A percentile compares a stretch with the other conserved stretches of the same genome.
Conservation (phyloP, 805 yeast genomes). For the Clavispora asparagi region DNA sequence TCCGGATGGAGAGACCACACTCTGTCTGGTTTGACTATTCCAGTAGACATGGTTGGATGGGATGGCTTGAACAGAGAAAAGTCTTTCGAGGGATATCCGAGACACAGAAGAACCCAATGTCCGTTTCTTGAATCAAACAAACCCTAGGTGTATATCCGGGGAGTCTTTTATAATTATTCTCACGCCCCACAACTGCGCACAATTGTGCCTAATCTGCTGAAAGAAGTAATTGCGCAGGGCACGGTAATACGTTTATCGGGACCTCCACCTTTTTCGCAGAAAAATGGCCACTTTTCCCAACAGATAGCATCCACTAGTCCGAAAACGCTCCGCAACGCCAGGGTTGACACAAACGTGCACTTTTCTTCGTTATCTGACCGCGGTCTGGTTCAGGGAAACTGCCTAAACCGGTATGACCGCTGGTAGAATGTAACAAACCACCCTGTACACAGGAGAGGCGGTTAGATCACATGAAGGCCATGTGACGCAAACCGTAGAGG, state of each 20-base stretch:
- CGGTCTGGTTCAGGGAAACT: neutral
- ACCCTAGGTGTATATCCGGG: neutral
- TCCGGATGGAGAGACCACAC: conserved; percentile 33
- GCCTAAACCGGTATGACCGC: neutral
- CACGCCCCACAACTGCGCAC: neutral
- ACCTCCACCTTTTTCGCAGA: neutral
- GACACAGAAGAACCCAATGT: neutral
- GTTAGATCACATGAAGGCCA: neutral
- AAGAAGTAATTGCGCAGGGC: neutral
- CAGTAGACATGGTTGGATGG: conserved; percentile 1
- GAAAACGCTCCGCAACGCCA: neutral
- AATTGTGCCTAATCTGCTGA: neutral
- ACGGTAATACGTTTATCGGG: neutral
- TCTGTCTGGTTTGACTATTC: conserved; percentile 10
- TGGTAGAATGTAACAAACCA: too few species aligned
- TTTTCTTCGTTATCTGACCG: neutral
- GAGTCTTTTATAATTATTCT: neutral
- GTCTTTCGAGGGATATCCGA: neutral
- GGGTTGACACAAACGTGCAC: neutral
- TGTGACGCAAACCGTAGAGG: neutral
- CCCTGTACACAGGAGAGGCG: neutral
- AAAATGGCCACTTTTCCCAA: neutral
- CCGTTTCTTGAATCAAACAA: neutral
- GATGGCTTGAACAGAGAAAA: too few species aligned
- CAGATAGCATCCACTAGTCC: neutral